Evolutionary conservation across 768 basidiomycete genomes (phyloP).

Genomic region (Daedaleopsis sinensis): DNA sequence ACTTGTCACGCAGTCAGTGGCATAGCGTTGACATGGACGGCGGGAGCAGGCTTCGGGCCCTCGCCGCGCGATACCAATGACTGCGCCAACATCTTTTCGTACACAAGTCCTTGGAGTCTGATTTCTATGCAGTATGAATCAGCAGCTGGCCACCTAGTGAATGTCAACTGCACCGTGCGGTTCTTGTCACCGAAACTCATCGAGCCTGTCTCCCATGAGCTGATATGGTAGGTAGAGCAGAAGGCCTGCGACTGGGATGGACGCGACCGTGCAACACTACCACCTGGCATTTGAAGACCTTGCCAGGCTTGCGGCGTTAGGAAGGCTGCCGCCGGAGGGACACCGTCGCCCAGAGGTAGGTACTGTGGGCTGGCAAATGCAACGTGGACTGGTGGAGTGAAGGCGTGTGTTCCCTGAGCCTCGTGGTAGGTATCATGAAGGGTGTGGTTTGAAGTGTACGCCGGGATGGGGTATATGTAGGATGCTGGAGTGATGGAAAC

Average conservation of each 20-base stretch:
- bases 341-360: neutral
- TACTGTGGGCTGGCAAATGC: neutral
- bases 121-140: constrained; percentile 4
- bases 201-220: constrained; percentile 1
- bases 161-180: neutral
- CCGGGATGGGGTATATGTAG: neutral
- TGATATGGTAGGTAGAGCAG: neutral
- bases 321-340: neutral
- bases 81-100: neutral
- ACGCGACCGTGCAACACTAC: neutral
- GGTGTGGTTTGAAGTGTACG: neutral
- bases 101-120: neutral
- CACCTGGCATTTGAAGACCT: neutral
- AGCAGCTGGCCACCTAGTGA: constrained; percentile 2
- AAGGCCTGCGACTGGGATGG: neutral
- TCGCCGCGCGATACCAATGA: neutral
- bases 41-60: neutral
- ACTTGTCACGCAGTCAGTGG: neutral
- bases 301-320: neutral
- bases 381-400: neutral
- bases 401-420: neutral
- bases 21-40: neutral
- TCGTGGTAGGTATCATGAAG: neutral
- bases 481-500: neutral
- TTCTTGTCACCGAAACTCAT: neutral